These are phyloP conservation scores for Arxiozyma heterogenica DNA, from an alignment of 1,139 yeast species.

Conservation along the genomic window DNA sequence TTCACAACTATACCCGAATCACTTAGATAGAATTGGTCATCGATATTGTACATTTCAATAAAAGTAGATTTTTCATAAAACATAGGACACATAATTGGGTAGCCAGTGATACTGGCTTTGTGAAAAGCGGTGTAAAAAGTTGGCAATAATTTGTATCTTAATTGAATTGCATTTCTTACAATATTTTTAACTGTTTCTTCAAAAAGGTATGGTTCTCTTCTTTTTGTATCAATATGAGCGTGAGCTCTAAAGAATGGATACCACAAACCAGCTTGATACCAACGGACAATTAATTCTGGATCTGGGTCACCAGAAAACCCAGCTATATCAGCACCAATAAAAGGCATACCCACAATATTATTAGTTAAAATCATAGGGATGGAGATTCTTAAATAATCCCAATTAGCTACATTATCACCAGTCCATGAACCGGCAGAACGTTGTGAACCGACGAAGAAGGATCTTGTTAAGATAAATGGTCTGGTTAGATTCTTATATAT, in stretches of 20 bases:
- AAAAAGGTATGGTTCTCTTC: slow-evolving; percentile 88
- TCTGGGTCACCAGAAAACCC: slow-evolving; percentile 92
- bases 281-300: slow-evolving; percentile 68
- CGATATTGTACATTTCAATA: slow-evolving; percentile 44
- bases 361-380: slow-evolving; percentile 82
- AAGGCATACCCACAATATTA: slow-evolving; percentile 81
- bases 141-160: slow-evolving; percentile 72
- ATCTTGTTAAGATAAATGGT: slow-evolving; percentile 84
- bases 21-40: slow-evolving; percentile 80
- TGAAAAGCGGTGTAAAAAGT: slow-evolving; percentile 74
- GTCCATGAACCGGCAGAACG: slow-evolving; percentile 94
- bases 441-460: slow-evolving; percentile 87
- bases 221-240: slow-evolving; percentile 85
- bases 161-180: slow-evolving; percentile 59
- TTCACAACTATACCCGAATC: slow-evolving; percentile 64
- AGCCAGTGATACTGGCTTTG: slow-evolving; percentile 49
- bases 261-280: slow-evolving; percentile 96
- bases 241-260: slow-evolving; percentile 95
- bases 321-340: slow-evolving; percentile 94
- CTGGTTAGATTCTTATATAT: slow-evolving; percentile 48
- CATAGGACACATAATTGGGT: slow-evolving; percentile 70
- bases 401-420: slow-evolving; percentile 88
- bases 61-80: slow-evolving; percentile 56
- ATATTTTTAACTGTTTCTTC: slow-evolving; percentile 64
- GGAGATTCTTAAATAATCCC: slow-evolving; percentile 77